These are phyloP conservation scores for Candida succiphila DNA, from an alignment of 805 yeast genomes.

Conservation along the genomic window DNA sequence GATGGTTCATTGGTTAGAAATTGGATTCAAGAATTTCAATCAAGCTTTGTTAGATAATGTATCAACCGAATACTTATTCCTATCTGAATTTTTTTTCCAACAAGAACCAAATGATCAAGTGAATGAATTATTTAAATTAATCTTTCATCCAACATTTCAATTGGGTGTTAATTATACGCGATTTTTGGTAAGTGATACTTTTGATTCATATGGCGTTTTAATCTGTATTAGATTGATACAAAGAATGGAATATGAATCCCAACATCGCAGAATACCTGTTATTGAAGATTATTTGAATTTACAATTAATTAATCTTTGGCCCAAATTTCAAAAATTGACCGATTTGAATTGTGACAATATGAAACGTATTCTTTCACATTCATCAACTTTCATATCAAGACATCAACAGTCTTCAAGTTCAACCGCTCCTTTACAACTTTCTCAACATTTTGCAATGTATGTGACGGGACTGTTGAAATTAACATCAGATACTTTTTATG, in stretches of 20 bases:
- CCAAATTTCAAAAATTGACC: conserved; percentile 65
- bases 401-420: conserved; percentile 16
- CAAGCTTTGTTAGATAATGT: conserved; percentile 69
- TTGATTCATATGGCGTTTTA: conserved; percentile 72
- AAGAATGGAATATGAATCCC: conserved; percentile 52
- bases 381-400: conserved; percentile 26
- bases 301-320: conserved; percentile 71
- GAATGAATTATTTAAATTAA: conserved; percentile 33
- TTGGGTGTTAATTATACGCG: conserved; percentile 40
- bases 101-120: conserved; percentile 35
- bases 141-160: conserved; percentile 43
- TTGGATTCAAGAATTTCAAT: conserved; percentile 62
- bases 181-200: conserved; percentile 26
- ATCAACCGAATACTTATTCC: conserved; percentile 64
- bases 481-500: conserved; percentile 20
- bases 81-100: conserved; percentile 63
- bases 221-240: conserved; percentile 67
- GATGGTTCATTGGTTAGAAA: conserved; percentile 58
- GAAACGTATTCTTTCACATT: conserved; percentile 35
- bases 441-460: conserved; percentile 72
- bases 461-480: conserved; percentile 63
- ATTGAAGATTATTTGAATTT: conserved; percentile 61
- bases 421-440: conserved; percentile 47
- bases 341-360: conserved; percentile 71
- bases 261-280: conserved; percentile 60